Evolutionary conservation across 2,329 filamentous ascomycete genomes (phyloP).

Genomic region (Rhinocladiella similis): DNA sequence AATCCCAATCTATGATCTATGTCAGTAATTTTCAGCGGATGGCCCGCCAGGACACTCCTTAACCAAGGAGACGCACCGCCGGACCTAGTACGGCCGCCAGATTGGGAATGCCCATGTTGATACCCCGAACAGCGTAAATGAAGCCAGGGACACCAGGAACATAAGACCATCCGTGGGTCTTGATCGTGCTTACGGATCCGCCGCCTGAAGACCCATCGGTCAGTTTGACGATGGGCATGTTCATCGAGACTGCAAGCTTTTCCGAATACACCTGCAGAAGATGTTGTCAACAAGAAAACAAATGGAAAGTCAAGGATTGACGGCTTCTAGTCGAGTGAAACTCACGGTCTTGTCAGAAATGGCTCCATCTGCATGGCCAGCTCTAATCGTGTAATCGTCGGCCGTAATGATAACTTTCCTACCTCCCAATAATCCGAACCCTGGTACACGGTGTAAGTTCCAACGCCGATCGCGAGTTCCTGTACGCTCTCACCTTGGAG

Average conservation of each 20-base stretch:
- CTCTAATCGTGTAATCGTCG: slow-evolving; percentile 63
- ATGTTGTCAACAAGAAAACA: not conserved
- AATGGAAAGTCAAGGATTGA: no score
- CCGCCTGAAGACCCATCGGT: slow-evolving; percentile 65
- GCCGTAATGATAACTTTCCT: slow-evolving; percentile 58
- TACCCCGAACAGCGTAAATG: slow-evolving; percentile 29
- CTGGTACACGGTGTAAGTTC: slow-evolving; percentile 38
- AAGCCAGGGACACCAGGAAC: slow-evolving; percentile 59
- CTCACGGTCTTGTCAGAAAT: slow-evolving; percentile 53
- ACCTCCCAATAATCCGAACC: slow-evolving; percentile 3
- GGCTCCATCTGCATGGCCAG: slow-evolving; percentile 64
- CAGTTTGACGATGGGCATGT: slow-evolving; percentile 64
- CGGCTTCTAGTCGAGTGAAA: not conserved
- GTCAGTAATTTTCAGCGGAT: not conserved
- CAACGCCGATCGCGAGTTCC: slow-evolving; percentile 22
- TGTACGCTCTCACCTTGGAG: slow-evolving; percentile 51
- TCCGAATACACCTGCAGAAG: slow-evolving; percentile 51
- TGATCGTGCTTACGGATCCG: slow-evolving; percentile 38
- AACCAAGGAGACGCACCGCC: slow-evolving; percentile 35
- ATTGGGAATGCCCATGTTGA: slow-evolving; percentile 65
- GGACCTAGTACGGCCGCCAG: slow-evolving; percentile 63
- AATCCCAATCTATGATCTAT: slow-evolving; percentile 45
- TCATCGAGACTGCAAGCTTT: slow-evolving; percentile 62
- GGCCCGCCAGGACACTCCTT: not conserved
- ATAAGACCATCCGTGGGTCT: slow-evolving; percentile 56